Evolutionary conservation across 1,284 basidiomycete species (phyloP).

Genomic region (Fomitopsis palustris): DNA sequence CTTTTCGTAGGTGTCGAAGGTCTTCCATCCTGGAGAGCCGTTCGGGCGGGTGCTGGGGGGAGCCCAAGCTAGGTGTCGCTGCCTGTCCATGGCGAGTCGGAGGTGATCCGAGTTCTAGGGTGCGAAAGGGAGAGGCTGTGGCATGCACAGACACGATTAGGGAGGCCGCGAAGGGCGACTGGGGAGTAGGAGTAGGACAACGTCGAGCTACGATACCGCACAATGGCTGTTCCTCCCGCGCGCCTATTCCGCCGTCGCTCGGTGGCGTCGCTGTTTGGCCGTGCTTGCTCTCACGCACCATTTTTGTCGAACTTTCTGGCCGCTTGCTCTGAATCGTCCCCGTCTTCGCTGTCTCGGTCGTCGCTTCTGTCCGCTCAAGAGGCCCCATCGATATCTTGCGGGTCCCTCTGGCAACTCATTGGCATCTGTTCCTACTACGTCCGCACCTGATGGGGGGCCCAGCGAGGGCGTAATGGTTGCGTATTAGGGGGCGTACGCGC

Average conservation of each 20-base stretch:
- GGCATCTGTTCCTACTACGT: not conserved
- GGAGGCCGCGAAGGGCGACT: not conserved
- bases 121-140: not conserved
- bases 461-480: not conserved
- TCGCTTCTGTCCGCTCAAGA: not conserved
- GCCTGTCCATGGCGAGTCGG: not conserved
- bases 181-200: not conserved
- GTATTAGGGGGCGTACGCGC: not conserved
- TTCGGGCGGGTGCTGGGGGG: not conserved
- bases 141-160: not conserved
- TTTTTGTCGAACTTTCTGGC: not conserved
- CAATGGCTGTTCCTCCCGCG: no score
- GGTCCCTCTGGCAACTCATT: not conserved
- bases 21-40: conserved; percentile 4
- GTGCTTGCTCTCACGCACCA: not conserved
- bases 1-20: conserved; percentile 15
- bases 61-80: conserved; percentile 4
- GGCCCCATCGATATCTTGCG: not conserved
- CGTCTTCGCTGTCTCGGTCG: not conserved
- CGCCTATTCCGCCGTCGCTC: no score
- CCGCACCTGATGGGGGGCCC: not conserved
- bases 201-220: not conserved
- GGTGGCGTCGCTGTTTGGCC: not conserved
- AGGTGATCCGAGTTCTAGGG: not conserved
- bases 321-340: not conserved